Evolutionary conservation across 495 filamentous ascomycete species (phyloP).

Genomic region (Aspergillus wentii): DNA sequence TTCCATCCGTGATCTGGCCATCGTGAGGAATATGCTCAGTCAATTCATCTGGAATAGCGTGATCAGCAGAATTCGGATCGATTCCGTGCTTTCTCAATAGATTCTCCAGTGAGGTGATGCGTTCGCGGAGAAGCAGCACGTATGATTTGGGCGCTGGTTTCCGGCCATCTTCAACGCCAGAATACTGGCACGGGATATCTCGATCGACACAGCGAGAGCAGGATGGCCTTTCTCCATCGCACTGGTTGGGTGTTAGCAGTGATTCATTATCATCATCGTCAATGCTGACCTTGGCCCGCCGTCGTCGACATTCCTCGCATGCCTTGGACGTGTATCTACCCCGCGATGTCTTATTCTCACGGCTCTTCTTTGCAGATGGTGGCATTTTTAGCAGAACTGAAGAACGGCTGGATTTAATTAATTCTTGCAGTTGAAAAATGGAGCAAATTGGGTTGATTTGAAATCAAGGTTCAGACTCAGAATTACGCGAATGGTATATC

Average conservation of each 20-base stretch:
- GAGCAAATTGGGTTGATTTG: no score
- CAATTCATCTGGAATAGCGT: no score
- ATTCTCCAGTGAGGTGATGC: constrained; percentile 2
- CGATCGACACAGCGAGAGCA: constrained; percentile 3
- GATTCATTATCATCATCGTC: background rate
- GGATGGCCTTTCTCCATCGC: constrained; percentile 2
- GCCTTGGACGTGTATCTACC: constrained; percentile 4
- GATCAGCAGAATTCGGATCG: no score
- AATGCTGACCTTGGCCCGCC: constrained; percentile 1
- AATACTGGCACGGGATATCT: constrained; percentile 1
- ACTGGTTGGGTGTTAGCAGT: background rate
- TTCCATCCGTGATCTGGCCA: no score
- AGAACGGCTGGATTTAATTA: no score
- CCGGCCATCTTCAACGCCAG: constrained; percentile 1
- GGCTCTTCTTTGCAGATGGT: no score
- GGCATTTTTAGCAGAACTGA: no score
- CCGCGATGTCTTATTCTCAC: no score
- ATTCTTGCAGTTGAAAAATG: no score
- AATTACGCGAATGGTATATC: no score
- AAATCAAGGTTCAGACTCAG: no score
- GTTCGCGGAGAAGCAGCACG: constrained; percentile 1
- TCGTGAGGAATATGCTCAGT: no score
- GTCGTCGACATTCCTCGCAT: constrained; percentile 5
- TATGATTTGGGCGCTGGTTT: constrained; percentile 3
- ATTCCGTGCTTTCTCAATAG: constrained; percentile 1